phyloP scores from a whole-genome alignment of 495 filamentous ascomycete genomes.

The Daldinia caldariorum region DNA sequence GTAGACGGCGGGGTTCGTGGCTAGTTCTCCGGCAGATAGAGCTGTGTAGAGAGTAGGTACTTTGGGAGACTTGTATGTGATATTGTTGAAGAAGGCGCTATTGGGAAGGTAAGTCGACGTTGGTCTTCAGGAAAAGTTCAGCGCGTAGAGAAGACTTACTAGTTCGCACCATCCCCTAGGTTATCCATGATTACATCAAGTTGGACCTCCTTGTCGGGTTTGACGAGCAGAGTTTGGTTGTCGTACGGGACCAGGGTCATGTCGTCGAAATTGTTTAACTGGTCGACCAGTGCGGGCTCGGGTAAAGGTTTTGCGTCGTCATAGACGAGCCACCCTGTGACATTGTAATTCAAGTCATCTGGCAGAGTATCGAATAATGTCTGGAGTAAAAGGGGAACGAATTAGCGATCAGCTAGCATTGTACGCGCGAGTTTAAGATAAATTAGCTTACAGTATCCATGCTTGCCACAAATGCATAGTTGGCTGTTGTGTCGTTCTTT shows the following conservation, averaged over 20 bases:
- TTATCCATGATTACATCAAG: slow-evolving; percentile 77
- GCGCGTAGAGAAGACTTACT: slow-evolving; percentile 56
- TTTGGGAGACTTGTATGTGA: slow-evolving; percentile 76
- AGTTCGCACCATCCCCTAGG: slow-evolving; percentile 78
- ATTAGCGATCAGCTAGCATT: slow-evolving; percentile 7
- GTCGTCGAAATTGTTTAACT: slow-evolving; percentile 78
- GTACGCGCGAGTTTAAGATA: background rate
- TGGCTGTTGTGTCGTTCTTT: slow-evolving; percentile 68
- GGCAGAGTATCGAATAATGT: slow-evolving; percentile 76
- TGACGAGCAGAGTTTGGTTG: slow-evolving; percentile 61
- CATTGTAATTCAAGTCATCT: slow-evolving; percentile 73
- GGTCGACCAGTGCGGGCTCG: slow-evolving; percentile 61
- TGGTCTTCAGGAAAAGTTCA: background rate
- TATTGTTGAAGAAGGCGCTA: slow-evolving; percentile 83
- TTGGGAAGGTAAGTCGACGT: slow-evolving; percentile 9
- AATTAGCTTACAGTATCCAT: slow-evolving; percentile 65
- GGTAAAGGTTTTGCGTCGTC: slow-evolving; percentile 68
- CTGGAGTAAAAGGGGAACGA: slow-evolving; percentile 49
- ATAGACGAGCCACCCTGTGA: slow-evolving; percentile 83
- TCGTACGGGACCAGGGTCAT: slow-evolving; percentile 74
- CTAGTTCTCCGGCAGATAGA: slow-evolving; percentile 68
- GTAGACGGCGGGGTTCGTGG: slow-evolving; percentile 74
- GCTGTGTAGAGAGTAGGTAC: slow-evolving; percentile 84
- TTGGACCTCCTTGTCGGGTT: slow-evolving; percentile 68
- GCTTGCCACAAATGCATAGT: slow-evolving; percentile 72